Percentiles rank a stretch among this genome's conserved stretches.
phyloP scores from a whole-genome alignment of 2,329 filamentous ascomycete species.

The Colletotrichum brevisporum region DNA sequence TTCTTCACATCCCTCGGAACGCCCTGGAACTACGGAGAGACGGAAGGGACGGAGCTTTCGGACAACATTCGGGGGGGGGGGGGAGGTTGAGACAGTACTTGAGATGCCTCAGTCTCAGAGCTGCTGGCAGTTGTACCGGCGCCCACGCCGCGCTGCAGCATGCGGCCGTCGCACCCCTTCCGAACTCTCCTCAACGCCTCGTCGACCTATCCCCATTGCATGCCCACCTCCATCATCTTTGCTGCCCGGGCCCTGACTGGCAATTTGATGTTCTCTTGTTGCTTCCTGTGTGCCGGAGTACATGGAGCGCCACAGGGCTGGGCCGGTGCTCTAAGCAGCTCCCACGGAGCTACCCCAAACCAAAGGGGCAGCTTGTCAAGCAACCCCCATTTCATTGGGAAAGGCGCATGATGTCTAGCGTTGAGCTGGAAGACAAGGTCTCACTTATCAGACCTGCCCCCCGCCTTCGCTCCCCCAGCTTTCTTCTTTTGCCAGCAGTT shows the following conservation, averaged over 20 bases:
- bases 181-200: slow-evolving; percentile 35
- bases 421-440: slow-evolving; percentile 37
- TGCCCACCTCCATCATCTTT: slow-evolving; percentile 24
- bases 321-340: slow-evolving; percentile 10
- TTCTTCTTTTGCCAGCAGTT: slow-evolving; percentile 29
- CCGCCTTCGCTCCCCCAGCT: slow-evolving; percentile 35
- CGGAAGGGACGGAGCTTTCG: slow-evolving; percentile 20
- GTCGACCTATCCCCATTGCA: slow-evolving; percentile 14
- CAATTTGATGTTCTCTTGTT: slow-evolving; percentile 5
- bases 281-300: slow-evolving; percentile 6
- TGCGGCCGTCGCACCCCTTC: slow-evolving; percentile 30
- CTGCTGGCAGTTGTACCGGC: slow-evolving; percentile 14
- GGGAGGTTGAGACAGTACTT: slow-evolving; percentile 18
- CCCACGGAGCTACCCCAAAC: slow-evolving; percentile 30
- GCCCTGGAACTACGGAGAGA: slow-evolving; percentile 6
- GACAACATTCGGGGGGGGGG: neutral
- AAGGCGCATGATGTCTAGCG: slow-evolving; percentile 23
- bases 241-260: slow-evolving; percentile 5
- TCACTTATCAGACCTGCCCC: slow-evolving; percentile 36
- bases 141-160: slow-evolving; percentile 5
- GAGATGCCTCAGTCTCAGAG: slow-evolving; percentile 21
- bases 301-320: slow-evolving; percentile 35
- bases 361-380: slow-evolving; percentile 32
- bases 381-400: slow-evolving; percentile 20
- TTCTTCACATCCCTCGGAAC: slow-evolving; percentile 27